Evolutionary conservation across 768 basidiomycete genomes (phyloP), one percentile per base, ranked within the genome.

Genomic region (Suillus bovinus): DNA sequence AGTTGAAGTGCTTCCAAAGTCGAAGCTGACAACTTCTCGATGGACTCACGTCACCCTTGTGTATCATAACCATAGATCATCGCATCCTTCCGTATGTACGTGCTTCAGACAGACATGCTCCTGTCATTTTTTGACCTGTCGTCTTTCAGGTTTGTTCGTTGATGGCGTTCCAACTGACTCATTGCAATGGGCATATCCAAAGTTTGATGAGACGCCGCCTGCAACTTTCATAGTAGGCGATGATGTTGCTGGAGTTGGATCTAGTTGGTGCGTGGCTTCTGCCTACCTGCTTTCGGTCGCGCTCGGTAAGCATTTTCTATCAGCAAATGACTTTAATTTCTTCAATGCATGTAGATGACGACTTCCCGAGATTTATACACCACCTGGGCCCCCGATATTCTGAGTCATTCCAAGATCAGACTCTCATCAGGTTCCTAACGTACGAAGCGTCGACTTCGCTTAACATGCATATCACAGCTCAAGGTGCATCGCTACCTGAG

Each of bases 371-470:
- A 17, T 81, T 94, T 50, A 82, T 93, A 39, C 88, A 94, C 68
- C 90, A 93, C 67, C 84, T 95, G 13, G 90, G 92, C 5, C 93
- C 93, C 10, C 84, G 88, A 49, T 94, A 94, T 63, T 79, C 80
- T 1, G 87, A 86, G 24, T 86, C 86, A 49, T 92, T 93, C 72
- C 92, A 93, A 70, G 89, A 92, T 54, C 81, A 80, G 10, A 71
- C 82, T 3, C 80, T 94, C 39, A 78, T 86, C 65, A 87, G 84
- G 50, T 93, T 93, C 71, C 76, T 94, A 54, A 95, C 93, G 0
- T 95, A 94, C 71, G 90, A 93, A 66, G 90, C 90, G 0, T 85
- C 89, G 5, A 92, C 93, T 0, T 91, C 91, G 0, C 79, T 94
- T 59, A 93, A 91, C 70, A 91, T 94, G 80, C 86, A 86, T 66